Evolutionary conservation across 805 yeast species (phyloP).

Genomic region (Lipomyces sp.): DNA sequence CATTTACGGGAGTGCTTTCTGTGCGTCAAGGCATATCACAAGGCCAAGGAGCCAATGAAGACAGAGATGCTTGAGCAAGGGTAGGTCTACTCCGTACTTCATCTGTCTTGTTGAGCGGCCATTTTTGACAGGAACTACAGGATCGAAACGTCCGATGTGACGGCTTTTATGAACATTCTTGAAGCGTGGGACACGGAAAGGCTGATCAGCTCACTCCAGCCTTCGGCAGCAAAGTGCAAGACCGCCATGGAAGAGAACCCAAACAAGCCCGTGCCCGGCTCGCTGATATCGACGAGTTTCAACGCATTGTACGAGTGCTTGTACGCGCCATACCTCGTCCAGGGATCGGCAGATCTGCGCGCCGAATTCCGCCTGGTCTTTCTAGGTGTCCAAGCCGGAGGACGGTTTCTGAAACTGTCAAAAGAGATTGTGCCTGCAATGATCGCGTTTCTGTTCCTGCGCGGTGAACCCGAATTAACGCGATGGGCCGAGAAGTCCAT

Average conservation of each 20-base stretch:
- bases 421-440: slow-evolving; percentile 32
- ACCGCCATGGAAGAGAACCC: slow-evolving; percentile 4
- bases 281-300: slow-evolving; percentile 21
- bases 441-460: slow-evolving; percentile 25
- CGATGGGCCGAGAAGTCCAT: slow-evolving; percentile 31
- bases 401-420: slow-evolving; percentile 28
- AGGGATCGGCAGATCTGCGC: slow-evolving; percentile 8
- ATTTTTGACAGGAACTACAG: slow-evolving; percentile 11
- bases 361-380: slow-evolving; percentile 19
- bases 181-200: slow-evolving; percentile 27
- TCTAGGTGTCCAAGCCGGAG: slow-evolving; percentile 31
- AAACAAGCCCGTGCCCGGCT: slow-evolving; percentile 9
- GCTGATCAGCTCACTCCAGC: slow-evolving; percentile 10
- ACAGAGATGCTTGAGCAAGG: slow-evolving; percentile 20
- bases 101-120: slow-evolving; percentile 4
- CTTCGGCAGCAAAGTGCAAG: slow-evolving; percentile 22
- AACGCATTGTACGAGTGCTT: slow-evolving; percentile 31
- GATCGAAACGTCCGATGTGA: slow-evolving; percentile 21
- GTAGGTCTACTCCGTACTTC: slow-evolving; percentile 4
- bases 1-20: slow-evolving; percentile 27
- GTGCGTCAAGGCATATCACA: slow-evolving; percentile 30
- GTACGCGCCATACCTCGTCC: slow-evolving; percentile 27
- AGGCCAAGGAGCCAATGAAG: slow-evolving; percentile 14
- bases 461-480: slow-evolving; percentile 16
- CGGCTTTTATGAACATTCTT: slow-evolving; percentile 21